These are phyloP conservation scores for Spathaspora sp. DNA, from an alignment of 805 yeast genomes.

Conservation along the genomic window DNA sequence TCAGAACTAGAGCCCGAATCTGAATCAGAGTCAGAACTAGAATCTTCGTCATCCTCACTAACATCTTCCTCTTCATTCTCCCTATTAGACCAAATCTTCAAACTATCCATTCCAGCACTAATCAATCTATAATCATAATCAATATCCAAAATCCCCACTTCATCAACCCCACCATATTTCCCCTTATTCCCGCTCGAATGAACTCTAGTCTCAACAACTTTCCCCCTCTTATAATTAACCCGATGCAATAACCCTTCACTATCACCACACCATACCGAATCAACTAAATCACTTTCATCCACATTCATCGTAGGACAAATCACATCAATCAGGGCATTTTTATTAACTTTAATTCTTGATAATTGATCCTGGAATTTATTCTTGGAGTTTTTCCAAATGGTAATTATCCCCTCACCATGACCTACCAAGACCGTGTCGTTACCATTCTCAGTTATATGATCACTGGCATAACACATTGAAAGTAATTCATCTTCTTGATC, in stretches of 20 bases:
- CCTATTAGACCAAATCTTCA: conserved; percentile 69
- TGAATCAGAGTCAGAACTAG: conserved; percentile 18
- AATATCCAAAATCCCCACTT: conserved; percentile 70
- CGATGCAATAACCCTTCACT: conserved; percentile 72
- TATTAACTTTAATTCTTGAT: conserved; percentile 64
- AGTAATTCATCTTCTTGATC: conserved; percentile 94
- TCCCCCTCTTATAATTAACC: conserved; percentile 62
- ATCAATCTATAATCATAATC: conserved; percentile 78
- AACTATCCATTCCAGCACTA: conserved; percentile 77
- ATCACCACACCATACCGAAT: conserved; percentile 72
- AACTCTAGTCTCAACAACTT: conserved; percentile 57
- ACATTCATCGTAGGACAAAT: conserved; percentile 54
- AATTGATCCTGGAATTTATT: conserved; percentile 76
- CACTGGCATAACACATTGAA: conserved; percentile 61
- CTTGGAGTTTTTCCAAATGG: conserved; percentile 76
- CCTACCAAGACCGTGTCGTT: conserved; percentile 73
- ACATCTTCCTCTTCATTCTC: conserved; percentile 14
- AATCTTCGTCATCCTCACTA: conserved; percentile 15
- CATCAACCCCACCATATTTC: conserved; percentile 51
- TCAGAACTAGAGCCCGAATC: conserved; percentile 9
- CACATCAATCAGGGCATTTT: conserved; percentile 72
- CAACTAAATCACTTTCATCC: conserved; percentile 42
- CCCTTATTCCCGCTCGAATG: conserved; percentile 47
- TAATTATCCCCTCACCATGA: conserved; percentile 86
- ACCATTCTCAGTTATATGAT: conserved; percentile 37